Evolutionary conservation across 2,329 filamentous ascomycete species (phyloP).

Genomic region (Aspergillus sp.): DNA sequence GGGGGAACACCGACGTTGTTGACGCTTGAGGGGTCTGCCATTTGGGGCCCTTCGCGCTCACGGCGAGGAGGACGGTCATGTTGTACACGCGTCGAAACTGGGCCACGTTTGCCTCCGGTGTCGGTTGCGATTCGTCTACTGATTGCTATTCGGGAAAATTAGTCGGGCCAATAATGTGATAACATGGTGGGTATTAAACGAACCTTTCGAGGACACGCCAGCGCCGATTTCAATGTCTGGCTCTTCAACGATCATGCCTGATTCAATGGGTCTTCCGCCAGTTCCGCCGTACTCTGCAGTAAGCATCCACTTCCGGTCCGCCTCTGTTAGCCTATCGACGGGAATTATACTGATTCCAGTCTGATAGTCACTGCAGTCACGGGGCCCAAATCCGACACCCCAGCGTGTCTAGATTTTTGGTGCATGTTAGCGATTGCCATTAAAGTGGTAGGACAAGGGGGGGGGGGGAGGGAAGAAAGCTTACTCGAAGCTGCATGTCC

Average conservation of each 20-base stretch:
- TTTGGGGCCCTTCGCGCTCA: slow-evolving; percentile 35
- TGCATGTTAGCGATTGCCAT: slow-evolving; percentile 25
- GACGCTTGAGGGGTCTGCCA: slow-evolving; percentile 33
- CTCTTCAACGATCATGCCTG: slow-evolving; percentile 88
- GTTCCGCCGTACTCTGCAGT: slow-evolving; percentile 92
- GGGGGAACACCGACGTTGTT: slow-evolving; percentile 53
- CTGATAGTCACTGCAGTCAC: slow-evolving; percentile 94
- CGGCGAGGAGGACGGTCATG: slow-evolving; percentile 34
- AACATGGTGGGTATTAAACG: slow-evolving; percentile 1
- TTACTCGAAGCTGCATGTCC: slow-evolving; percentile 71
- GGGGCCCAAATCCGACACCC: slow-evolving; percentile 95
- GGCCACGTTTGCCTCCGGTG: slow-evolving; percentile 50
- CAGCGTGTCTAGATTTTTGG: slow-evolving; percentile 71
- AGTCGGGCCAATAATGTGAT: neutral
- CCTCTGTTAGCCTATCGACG: slow-evolving; percentile 87
- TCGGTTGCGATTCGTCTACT: slow-evolving; percentile 53
- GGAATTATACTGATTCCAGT: slow-evolving; percentile 92
- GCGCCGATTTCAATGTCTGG: slow-evolving; percentile 98
- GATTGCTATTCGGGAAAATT: slow-evolving; percentile 40
- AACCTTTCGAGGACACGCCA: slow-evolving; percentile 89
- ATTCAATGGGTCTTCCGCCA: slow-evolving; percentile 75
- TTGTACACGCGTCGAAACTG: slow-evolving; percentile 45
- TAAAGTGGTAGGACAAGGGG: neutral
- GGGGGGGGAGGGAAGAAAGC: slow-evolving; percentile 28
- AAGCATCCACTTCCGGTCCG: slow-evolving; percentile 95